Base-by-base conservation (phyloP, 495 filamentous ascomycete genomes). In the Melanomma pulvis-pyrius region DNA sequence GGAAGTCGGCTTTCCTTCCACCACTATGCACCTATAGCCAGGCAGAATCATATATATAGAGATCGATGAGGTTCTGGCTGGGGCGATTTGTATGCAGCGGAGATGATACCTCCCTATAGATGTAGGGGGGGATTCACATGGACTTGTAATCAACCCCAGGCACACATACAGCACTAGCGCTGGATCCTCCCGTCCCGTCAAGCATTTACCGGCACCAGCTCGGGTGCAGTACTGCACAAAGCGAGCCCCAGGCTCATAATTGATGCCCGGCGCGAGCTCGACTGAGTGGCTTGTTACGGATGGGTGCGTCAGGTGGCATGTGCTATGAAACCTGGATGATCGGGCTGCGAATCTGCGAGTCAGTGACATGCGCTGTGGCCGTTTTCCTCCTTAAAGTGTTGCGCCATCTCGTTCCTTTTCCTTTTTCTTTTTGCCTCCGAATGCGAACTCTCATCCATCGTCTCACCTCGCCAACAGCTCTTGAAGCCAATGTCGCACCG, bases 401-500 rank as follows among this genome's bases (percentile, higher is more conserved):
- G 36, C 11, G 41, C 34, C 41, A 15, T 15, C 56, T 15, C 36
- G 1, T 2, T 47, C 34, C 32, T 5, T n/a, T 25, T 47, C n/a
- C 11, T 49, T n/a, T 59, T 49, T 29, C 36, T 28, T 30, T 12
- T 22, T 49, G 26, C 32, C 56, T 48, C 56, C 41, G 5, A 44
- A 44, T 11, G 8, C 39, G 39, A 44, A 44, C 39, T 44, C 28
- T 36, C 25, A 9, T 21, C 51, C 15, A 19, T n/a, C 17, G 11
- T 34, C n/a, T 5, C 5, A 41, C 54, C 34, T 22, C 54, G 6
- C 54, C 21, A 22, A 13, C 30, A 32, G 9, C 25, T 32, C 22
- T 44, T 46, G 30, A 21, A 12, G 24, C n/a, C 19, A 22, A 69
- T 70, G 55, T 63, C 63, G 46, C 59, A 62, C 41, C 41, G 64